These are phyloP conservation scores for Citrus medica DNA, from an alignment of 345 rosid species.

Conservation along the genomic window DNA sequence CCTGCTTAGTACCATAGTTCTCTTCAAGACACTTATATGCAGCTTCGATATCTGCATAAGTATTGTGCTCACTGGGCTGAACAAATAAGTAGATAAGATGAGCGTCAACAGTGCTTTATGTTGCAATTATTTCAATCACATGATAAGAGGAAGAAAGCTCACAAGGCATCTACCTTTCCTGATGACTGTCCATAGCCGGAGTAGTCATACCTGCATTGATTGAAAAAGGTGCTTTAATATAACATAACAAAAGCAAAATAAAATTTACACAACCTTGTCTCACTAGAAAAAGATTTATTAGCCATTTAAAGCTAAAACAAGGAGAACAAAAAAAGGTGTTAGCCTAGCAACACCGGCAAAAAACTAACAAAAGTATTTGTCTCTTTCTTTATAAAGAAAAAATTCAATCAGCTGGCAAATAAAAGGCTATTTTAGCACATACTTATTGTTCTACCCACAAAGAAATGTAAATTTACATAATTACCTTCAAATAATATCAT, in stretches of 20 bases:
- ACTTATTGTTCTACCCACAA: background rate
- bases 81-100: slow-evolving; percentile 11
- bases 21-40: slow-evolving; percentile 91
- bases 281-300: slow-evolving; percentile 4
- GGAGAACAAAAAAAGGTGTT: background rate
- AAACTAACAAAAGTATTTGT: background rate
- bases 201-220: slow-evolving; percentile 78
- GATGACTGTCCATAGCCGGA: slow-evolving; percentile 95
- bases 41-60: slow-evolving; percentile 95
- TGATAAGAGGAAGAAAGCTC: slow-evolving; percentile 7
- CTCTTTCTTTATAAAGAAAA: background rate
- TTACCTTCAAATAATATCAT: background rate
- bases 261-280: background rate
- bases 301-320: background rate
- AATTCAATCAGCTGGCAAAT: background rate
- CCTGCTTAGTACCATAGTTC: slow-evolving; percentile 79
- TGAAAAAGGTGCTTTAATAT: background rate
- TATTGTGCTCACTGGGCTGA: slow-evolving; percentile 91
- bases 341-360: background rate
- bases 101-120: background rate
- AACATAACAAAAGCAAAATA: background rate
- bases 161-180: slow-evolving; percentile 66
- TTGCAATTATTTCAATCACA: slow-evolving; percentile 9
- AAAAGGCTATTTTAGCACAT: background rate
- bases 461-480: background rate